Evolutionary conservation across 2,329 filamentous ascomycete genomes (phyloP), one percentile per base, ranked within the genome.

Genomic region (Sclerotinia borealis): DNA sequence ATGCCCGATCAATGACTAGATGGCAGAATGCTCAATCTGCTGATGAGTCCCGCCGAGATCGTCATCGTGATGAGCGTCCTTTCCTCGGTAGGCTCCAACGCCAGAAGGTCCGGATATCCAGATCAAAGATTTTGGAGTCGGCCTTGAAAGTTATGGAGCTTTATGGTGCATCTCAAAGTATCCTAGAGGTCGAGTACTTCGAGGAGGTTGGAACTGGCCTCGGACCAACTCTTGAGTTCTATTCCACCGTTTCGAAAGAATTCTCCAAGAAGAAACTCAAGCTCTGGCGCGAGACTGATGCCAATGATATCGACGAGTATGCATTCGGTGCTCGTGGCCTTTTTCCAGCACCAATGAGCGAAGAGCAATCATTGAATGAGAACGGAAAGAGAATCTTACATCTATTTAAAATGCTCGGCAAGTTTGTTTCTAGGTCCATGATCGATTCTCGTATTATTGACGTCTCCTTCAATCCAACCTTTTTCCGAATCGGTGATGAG

Each of bases 131-230:
- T 51, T 81, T 99, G 9, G 95, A 99, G 75, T 98, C 95, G 17
- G 95, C 95, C 0, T 82, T 98, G 75, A 99, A 99, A 77, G 95
- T 99, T 36, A 98, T 99, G 93, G 93, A 99, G 71, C 84, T 98
- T 3, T 99, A 99, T 72, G 95, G 95, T 0, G 91, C 91, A n/a
- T 96, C 93, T 1, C 91, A 96, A 64, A 98, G 93, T 74, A 91
- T 98, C 34, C 79, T 99, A 0, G 95, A 99, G 73, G 93, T 99
- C 2, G 96, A 99, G 73, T 99, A 99, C 73, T 99, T 99, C 70
- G 95, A 98, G 72, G 95, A 99, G 77, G 95, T 99, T 27, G 95
- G 95, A 63, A 99, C 96, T 29, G 95, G 95, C 52, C 82, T 99
- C 51, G 95, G 95, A 0, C 95, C 95, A 4, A 99, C 95, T 0